Conservation (phyloP, 164 flowering plant species). For the Vitis labrusca region DNA sequence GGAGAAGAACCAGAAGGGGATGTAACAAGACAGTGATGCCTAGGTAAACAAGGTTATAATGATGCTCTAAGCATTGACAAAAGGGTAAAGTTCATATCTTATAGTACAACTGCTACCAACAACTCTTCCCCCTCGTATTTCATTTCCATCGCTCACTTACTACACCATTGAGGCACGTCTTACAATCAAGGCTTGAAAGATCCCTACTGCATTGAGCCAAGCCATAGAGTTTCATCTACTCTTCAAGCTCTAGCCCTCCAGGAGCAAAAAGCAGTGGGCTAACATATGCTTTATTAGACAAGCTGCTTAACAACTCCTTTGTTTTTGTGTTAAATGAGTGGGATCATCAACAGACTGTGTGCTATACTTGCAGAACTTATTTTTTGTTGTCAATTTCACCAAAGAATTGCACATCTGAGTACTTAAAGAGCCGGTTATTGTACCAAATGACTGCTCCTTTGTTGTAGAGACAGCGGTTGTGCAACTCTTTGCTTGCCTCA, state of each 20-base stretch:
- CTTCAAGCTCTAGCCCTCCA: conserved; percentile 13
- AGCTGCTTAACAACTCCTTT: conserved; percentile 12
- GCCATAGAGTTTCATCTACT: conserved; percentile 15
- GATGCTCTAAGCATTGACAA: too few relatives aligned
- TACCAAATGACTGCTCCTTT: conserved; percentile 30
- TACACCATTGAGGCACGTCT: conserved; percentile 19
- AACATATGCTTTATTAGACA: conserved; percentile 4
- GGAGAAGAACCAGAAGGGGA: too few relatives aligned
- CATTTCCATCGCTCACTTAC: conserved; percentile 19
- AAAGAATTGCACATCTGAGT: conserved; percentile 17
- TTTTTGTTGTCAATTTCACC: conserved; percentile 17
- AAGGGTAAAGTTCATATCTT: too few relatives aligned
- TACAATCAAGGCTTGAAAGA: conserved; percentile 18
- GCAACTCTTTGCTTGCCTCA: conserved; percentile 7
- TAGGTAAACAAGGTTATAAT: too few relatives aligned
- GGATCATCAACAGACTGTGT: conserved; percentile 5
- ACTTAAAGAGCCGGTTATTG: conserved; percentile 22
- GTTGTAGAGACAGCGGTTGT: conserved; percentile 9
- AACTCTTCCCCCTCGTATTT: conserved; percentile 19
- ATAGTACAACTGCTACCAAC: conserved; percentile 10
- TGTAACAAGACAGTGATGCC: too few relatives aligned
- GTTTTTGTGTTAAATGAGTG: conserved; percentile 13
- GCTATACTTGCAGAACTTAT: conserved; percentile 17
- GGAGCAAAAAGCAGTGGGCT: conserved; percentile 14
- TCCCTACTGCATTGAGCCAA: conserved; percentile 36